Percentiles rank a stretch among this genome's conserved stretches.
phyloP scores from a whole-genome alignment of 768 basidiomycete species.

The Chalciporus sphaerocephalus region DNA sequence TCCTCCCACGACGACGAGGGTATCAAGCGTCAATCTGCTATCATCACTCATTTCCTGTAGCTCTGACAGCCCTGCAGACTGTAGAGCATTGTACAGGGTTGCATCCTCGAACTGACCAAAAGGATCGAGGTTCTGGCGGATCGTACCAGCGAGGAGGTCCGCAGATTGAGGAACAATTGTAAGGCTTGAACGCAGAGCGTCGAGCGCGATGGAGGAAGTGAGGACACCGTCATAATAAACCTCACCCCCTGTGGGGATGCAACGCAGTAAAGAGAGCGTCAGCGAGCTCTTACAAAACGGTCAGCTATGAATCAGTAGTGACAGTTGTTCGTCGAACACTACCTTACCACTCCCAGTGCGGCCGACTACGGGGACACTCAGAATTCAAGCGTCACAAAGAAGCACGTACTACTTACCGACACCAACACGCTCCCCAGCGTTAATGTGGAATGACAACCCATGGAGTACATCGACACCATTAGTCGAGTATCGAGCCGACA shows the following conservation, averaged over 20 bases:
- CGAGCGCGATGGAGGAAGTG: conserved; percentile 48
- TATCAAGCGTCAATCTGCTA: conserved; percentile 40
- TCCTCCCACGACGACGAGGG: conserved; percentile 36
- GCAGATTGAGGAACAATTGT: conserved; percentile 52
- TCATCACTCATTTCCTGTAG: conserved; percentile 26
- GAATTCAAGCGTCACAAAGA: background rate
- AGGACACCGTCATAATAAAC: conserved; percentile 52
- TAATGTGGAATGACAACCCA: conserved; percentile 3
- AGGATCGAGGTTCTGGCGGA: conserved; percentile 48
- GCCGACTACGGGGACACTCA: conserved; percentile 2
- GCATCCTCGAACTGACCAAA: conserved; percentile 47
- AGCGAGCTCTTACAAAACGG: conserved; percentile 40
- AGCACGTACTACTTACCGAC: conserved; percentile 1
- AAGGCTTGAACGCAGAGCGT: conserved; percentile 52
- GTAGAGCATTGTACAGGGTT: conserved; percentile 37
- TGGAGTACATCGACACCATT: conserved; percentile 3
- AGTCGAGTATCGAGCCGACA: conserved; percentile 51
- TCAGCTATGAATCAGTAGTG: background rate
- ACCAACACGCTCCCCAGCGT: conserved; percentile 7
- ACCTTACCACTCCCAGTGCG: conserved; percentile 11
- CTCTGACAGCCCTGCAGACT: conserved; percentile 36
- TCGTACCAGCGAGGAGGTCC: conserved; percentile 40
- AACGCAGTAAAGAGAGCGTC: conserved; percentile 45
- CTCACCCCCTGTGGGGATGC: conserved; percentile 46
- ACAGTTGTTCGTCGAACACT: background rate